Conservation (phyloP, 2,329 filamentous ascomycete genomes). For the Phyllosticta citribraziliensis region DNA sequence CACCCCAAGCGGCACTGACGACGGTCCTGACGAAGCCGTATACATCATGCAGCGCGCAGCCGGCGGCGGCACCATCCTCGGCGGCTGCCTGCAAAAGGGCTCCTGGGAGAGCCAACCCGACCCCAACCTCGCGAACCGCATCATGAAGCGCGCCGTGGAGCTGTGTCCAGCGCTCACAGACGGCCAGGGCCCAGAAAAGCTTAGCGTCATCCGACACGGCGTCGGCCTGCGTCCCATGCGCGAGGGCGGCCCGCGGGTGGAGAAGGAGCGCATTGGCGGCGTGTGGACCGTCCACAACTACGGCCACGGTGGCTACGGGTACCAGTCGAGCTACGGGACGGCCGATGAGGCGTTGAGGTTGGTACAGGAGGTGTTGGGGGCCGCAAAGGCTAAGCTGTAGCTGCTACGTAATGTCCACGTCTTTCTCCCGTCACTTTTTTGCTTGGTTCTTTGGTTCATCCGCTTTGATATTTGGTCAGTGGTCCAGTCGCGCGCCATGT, state of each 20-base stretch:
- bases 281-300: conserved; percentile 62
- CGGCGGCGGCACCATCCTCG: conserved; percentile 74
- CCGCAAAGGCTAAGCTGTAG: conserved; percentile 19
- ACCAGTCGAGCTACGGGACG: conserved; percentile 37
- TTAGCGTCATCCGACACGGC: conserved; percentile 70
- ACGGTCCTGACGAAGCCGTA: conserved; percentile 59
- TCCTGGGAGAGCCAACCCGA: conserved; percentile 75
- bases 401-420: not conserved
- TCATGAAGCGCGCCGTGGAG: conserved; percentile 69
- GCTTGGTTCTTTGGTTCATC: too few relatives aligned
- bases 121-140: conserved; percentile 66
- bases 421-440: not conserved
- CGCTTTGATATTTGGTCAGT: too few relatives aligned
- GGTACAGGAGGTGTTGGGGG: conserved; percentile 20
- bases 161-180: conserved; percentile 54
- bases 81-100: conserved; percentile 72
- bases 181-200: conserved; percentile 56
- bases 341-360: conserved; percentile 32
- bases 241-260: conserved; percentile 62
- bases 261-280: conserved; percentile 54
- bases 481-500: too few relatives aligned
- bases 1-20: conserved; percentile 49
- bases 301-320: conserved; percentile 72
- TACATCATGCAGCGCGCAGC: conserved; percentile 77
- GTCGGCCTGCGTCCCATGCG: conserved; percentile 73